Evolutionary conservation across 352 stramenopile genomes (phyloP).

Genomic region (Pythium diclinum): DNA sequence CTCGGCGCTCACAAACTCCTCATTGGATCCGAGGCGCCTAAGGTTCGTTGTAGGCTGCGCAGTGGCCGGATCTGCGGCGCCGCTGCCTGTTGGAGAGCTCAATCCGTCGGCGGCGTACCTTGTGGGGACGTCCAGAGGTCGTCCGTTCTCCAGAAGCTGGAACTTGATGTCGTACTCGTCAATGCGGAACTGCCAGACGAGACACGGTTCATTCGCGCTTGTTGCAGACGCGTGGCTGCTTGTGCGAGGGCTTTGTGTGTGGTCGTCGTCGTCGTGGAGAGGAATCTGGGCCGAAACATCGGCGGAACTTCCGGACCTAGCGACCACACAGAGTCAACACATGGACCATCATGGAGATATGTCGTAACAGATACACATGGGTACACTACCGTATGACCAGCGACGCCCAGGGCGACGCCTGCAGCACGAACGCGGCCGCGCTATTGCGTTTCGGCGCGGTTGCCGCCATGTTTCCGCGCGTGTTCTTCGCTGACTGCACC

Average conservation of each 20-base stretch:
- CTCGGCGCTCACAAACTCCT: slow-evolving; percentile 30
- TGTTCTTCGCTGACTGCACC: slow-evolving; percentile 5
- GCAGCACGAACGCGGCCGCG: slow-evolving; percentile 47
- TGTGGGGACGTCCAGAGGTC: slow-evolving; percentile 30
- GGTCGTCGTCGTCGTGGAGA: slow-evolving; percentile 20
- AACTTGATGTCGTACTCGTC: slow-evolving; percentile 64
- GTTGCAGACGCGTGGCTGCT: background rate
- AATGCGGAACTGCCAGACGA: slow-evolving; percentile 57
- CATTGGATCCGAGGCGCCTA: background rate
- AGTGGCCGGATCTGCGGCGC: background rate
- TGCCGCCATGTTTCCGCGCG: background rate
- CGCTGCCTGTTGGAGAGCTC: background rate
- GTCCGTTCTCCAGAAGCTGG: slow-evolving; percentile 49
- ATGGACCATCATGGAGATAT: background rate
- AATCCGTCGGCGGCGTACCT: slow-evolving; percentile 29
- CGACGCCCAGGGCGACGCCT: slow-evolving; percentile 46
- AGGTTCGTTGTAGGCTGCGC: background rate
- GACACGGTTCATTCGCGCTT: background rate
- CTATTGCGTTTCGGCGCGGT: slow-evolving; percentile 14
- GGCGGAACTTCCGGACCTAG: slow-evolving; percentile 46
- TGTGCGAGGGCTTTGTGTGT: background rate
- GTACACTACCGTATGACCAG: slow-evolving; percentile 39
- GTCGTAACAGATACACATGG: background rate
- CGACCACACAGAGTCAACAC: background rate
- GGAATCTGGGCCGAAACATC: slow-evolving; percentile 43